Conservation (phyloP, 768 basidiomycete genomes). For the Naganishia vishniacii region DNA sequence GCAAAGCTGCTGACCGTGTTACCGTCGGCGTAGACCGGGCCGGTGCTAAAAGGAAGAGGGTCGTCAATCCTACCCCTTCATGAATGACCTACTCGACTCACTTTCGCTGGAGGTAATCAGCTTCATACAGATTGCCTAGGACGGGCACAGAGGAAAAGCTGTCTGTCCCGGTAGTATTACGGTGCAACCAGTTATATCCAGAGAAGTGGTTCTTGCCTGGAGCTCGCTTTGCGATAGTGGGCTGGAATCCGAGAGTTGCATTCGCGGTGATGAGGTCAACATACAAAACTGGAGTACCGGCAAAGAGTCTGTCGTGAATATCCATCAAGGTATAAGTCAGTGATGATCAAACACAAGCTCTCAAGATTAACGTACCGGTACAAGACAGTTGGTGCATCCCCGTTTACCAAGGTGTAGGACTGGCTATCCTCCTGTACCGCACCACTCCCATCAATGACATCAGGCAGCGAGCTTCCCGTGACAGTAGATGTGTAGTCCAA, state of each 20-base stretch:
- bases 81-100: constrained; percentile 42
- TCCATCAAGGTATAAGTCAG: not conserved
- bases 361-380: constrained; percentile 32
- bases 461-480: constrained; percentile 37
- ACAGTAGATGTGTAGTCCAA: constrained; percentile 39
- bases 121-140: constrained; percentile 55
- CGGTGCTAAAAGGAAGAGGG: constrained; percentile 8
- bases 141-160: constrained; percentile 50
- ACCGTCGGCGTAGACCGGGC: constrained; percentile 37
- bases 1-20: constrained; percentile 42
- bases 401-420: constrained; percentile 35
- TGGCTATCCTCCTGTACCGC: constrained; percentile 31
- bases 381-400: constrained; percentile 38
- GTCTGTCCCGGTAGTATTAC: constrained; percentile 13
- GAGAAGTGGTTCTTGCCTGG: not conserved
- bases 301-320: constrained; percentile 28
- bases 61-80: too few species aligned
- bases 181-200: constrained; percentile 10
- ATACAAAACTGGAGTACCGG: constrained; percentile 34
- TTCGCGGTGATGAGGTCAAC: constrained; percentile 42
- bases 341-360: not conserved
- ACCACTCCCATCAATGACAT: constrained; percentile 28
- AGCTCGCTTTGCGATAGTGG: constrained; percentile 27
- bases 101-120: constrained; percentile 55
- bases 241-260: constrained; percentile 38